These are phyloP conservation scores for Thraustochytrium striatum DNA, from an alignment of 352 stramenopile genomes.

Conservation along the genomic window DNA sequence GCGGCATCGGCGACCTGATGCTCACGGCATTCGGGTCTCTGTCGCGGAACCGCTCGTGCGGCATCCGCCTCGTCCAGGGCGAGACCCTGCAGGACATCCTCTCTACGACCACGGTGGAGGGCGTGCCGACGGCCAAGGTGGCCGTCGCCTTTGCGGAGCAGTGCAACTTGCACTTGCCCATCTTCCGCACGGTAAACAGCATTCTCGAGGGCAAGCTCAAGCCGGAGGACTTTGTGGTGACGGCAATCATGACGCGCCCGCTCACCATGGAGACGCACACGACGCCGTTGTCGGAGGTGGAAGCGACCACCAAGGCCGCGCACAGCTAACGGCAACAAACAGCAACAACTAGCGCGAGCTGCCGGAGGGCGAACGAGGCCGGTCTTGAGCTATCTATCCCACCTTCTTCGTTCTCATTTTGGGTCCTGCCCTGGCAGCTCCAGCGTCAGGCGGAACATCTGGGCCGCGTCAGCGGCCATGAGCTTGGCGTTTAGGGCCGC, in stretches of 20 bases:
- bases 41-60: conserved; percentile 89
- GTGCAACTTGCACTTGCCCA: conserved; percentile 80
- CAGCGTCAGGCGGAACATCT: neutral
- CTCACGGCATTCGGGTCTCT: conserved; percentile 91
- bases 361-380: no score
- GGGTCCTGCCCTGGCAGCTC: neutral
- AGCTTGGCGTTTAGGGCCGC: neutral
- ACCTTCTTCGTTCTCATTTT: neutral
- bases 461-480: neutral
- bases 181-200: conserved; percentile 75
- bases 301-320: neutral
- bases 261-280: conserved; percentile 25
- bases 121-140: conserved; percentile 89
- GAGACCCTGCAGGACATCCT: conserved; percentile 85
- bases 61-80: conserved; percentile 85
- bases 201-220: conserved; percentile 67
- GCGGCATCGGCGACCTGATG: conserved; percentile 81
- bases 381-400: no score
- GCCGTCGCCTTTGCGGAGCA: conserved; percentile 80
- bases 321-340: conserved; percentile 5
- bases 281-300: conserved; percentile 17
- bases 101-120: conserved; percentile 70
- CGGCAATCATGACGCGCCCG: conserved; percentile 41
- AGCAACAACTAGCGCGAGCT: no score
- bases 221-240: conserved; percentile 46